phyloP scores from a whole-genome alignment of 2,329 filamentous ascomycete species.

The Epichloe brachyelytri region DNA sequence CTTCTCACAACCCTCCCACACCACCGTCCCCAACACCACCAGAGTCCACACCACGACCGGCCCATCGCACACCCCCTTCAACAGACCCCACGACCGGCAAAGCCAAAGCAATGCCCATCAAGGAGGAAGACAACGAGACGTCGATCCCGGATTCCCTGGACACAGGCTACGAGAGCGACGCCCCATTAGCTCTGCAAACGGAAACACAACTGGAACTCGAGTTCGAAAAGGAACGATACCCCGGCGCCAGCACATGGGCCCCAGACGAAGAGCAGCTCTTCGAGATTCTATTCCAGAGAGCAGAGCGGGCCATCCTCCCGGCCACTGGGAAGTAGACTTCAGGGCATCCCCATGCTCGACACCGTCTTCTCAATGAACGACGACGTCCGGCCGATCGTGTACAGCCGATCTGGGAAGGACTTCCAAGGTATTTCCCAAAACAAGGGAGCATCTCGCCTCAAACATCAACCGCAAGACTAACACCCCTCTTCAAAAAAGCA shows the following conservation, averaged over 20 bases:
- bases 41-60: background rate
- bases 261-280: slow-evolving; percentile 33
- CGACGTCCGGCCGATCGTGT: slow-evolving; percentile 23
- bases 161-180: slow-evolving; percentile 6
- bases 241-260: slow-evolving; percentile 35
- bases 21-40: background rate
- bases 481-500: slow-evolving; percentile 15
- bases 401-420: slow-evolving; percentile 22
- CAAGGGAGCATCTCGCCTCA: background rate
- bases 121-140: slow-evolving; percentile 2
- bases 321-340: slow-evolving; percentile 28
- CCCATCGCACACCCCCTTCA: background rate
- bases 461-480: background rate
- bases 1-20: background rate
- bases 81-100: background rate
- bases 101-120: background rate
- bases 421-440: slow-evolving; percentile 21
- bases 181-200: background rate
- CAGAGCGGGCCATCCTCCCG: slow-evolving; percentile 26
- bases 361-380: slow-evolving; percentile 21
- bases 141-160: slow-evolving; percentile 1
- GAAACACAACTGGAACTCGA: slow-evolving; percentile 23
- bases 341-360: slow-evolving; percentile 26
- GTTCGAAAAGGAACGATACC: slow-evolving; percentile 27
- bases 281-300: slow-evolving; percentile 27